Percentiles rank a stretch among this genome's conserved stretches.
Evolutionary conservation across 805 yeast genomes (phyloP).

Genomic region (Yamadazyma phyllophila): DNA sequence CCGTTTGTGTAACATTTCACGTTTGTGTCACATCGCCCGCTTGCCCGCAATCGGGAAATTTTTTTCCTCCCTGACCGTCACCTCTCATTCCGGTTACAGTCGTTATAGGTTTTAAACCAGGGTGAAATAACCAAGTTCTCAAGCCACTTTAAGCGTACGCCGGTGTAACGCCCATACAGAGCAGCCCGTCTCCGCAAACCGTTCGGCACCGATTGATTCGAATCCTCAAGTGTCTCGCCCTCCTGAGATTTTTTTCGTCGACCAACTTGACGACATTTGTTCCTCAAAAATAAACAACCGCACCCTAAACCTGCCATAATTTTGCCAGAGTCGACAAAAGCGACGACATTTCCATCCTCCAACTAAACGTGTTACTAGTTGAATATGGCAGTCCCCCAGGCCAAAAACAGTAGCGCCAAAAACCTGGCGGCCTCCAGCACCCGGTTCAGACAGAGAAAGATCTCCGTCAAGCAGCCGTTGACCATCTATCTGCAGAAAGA

Average conservation of each 20-base stretch:
- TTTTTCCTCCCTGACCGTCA: conserved; percentile 6
- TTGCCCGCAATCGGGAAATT: conserved; percentile 3
- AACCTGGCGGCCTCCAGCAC: conserved; percentile 47
- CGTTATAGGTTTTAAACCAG: neutral
- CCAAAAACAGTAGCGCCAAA: conserved; percentile 26
- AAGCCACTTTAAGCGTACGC: neutral
- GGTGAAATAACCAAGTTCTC: neutral
- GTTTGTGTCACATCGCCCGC: conserved; percentile 4
- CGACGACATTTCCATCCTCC: conserved; percentile 2
- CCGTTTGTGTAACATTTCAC: neutral
- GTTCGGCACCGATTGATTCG: neutral
- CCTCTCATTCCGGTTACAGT: conserved; percentile 3
- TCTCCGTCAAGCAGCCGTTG: conserved; percentile 84
- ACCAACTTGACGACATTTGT: conserved; percentile 3
- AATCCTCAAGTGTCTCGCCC: neutral
- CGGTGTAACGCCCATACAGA: neutral
- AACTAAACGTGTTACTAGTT: neutral
- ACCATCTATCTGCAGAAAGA: conserved; percentile 76
- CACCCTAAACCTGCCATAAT: conserved; percentile 1
- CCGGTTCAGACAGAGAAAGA: conserved; percentile 90
- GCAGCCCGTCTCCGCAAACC: neutral
- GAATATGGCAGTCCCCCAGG: conserved; percentile 40
- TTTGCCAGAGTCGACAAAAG: neutral
- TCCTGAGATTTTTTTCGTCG: conserved; percentile 2
- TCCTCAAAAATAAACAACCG: conserved; percentile 5